A percentile compares a stretch with the other conserved stretches of the same genome.
These are phyloP conservation scores for Kuraishia capsulata DNA, from an alignment of 805 yeast genomes.

Conservation along the genomic window DNA sequence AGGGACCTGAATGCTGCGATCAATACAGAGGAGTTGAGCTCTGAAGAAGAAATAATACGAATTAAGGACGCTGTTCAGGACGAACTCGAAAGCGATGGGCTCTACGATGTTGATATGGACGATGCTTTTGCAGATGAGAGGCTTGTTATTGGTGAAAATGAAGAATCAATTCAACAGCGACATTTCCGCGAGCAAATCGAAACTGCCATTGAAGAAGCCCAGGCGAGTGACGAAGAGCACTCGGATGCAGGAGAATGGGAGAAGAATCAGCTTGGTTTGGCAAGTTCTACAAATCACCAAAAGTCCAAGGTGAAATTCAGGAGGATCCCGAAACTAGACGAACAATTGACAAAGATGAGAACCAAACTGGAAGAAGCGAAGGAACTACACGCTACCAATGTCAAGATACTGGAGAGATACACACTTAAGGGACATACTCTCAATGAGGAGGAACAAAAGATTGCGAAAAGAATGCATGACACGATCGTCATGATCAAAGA, in stretches of 20 bases:
- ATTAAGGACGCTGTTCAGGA: slow-evolving; percentile 8
- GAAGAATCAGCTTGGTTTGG: not conserved
- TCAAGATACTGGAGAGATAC: not conserved
- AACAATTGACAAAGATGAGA: not conserved
- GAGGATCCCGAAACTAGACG: not conserved
- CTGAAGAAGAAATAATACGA: slow-evolving; percentile 7
- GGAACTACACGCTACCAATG: not conserved
- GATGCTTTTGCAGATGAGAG: slow-evolving; percentile 16
- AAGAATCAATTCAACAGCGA: slow-evolving; percentile 15
- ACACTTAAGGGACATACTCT: not conserved
- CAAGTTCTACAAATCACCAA: not conserved
- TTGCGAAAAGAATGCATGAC: not conserved
- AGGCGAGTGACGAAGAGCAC: slow-evolving; percentile 9
- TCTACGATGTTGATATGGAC: slow-evolving; percentile 11
- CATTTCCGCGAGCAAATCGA: slow-evolving; percentile 21
- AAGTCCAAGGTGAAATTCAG: not conserved
- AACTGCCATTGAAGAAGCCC: slow-evolving; percentile 22
- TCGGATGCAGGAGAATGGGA: slow-evolving; percentile 3
- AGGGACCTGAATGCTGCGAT: slow-evolving; percentile 5
- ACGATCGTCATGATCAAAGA: not conserved
- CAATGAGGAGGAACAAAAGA: not conserved
- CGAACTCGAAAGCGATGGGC: slow-evolving; percentile 7
- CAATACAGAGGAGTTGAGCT: slow-evolving; percentile 7
- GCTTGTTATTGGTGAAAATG: slow-evolving; percentile 19
- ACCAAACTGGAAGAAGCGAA: not conserved